Evolutionary conservation across 2,329 filamentous ascomycete species (phyloP), one percentile per base, ranked within the genome.

Genomic region (Hirsutella minnesotensis): DNA sequence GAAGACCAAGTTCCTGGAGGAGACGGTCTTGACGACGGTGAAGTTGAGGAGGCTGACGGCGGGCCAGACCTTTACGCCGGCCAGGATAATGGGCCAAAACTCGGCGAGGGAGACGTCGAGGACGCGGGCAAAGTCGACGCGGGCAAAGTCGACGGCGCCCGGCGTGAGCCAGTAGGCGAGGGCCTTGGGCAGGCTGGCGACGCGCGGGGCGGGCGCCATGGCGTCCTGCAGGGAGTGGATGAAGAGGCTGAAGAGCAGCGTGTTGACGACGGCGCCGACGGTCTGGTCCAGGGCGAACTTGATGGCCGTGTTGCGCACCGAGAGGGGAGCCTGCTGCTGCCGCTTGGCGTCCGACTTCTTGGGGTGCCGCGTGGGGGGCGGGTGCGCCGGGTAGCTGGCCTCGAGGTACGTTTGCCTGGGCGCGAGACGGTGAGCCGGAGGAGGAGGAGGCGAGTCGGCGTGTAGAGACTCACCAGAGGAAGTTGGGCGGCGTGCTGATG

Each of bases 401-500:
- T 95, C 88, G 41, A 95, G 72, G 56, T 75, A 85, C 34, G 77
- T 73, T 69, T 94, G 88, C 75, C 75, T 79, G 50, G 15, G 13
- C 18, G 41, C n/a, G 9, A 9, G 12, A 8, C 18, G 13, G 16
- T 9, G 12, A 12, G 29, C n/a, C 15, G 15, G 21, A 19, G 12
- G 24, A 4, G 13, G 8, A 12, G 9, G 24, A 13, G 13, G 24
- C 18, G 9, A 29, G n/a, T 9, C 13, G 9, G 10, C 9, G 20
- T 10, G 29, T 19, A n/a, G 30, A 29, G n/a, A 60, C 65, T 52
- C 60, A 79, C 88, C 87, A 95, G 53, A 86, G 58, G 56, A 87
- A 86, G 63, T 95, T 95, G 37, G 84, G 84, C 3, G 88, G 87
- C 34, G 81, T 83, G 60, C 73, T 81, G 46, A 94, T 57, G 29